Percentiles rank a stretch among this genome's conserved stretches.
phyloP scores from a whole-genome alignment of 1,139 yeast species.

The Nadsonia commutata region DNA sequence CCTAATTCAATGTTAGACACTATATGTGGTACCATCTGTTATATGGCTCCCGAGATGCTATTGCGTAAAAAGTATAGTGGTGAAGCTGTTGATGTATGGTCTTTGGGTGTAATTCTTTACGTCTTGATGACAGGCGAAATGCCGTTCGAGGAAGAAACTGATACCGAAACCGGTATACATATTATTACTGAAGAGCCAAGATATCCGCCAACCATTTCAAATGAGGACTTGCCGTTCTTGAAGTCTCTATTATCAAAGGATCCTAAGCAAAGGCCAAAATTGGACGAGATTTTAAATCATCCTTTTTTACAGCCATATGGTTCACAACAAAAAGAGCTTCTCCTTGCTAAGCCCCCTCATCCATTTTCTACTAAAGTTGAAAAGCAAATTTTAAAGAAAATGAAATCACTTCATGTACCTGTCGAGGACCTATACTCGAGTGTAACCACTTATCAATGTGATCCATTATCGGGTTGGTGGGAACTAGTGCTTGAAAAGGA shows the following conservation, averaged over 20 bases:
- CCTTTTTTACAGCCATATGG: constrained; percentile 46
- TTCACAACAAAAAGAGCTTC: constrained; percentile 26
- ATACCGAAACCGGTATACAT: constrained; percentile 40
- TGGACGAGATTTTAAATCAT: constrained; percentile 44
- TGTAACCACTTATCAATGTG: constrained; percentile 50
- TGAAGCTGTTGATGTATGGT: constrained; percentile 76
- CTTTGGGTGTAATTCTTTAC: constrained; percentile 83
- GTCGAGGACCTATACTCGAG: constrained; percentile 47
- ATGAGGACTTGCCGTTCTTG: constrained; percentile 36
- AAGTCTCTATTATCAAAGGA: constrained; percentile 46
- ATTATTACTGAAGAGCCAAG: constrained; percentile 55
- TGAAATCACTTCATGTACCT: constrained; percentile 55
- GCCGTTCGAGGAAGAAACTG: constrained; percentile 83
- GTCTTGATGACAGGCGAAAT: constrained; percentile 75
- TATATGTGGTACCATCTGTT: constrained; percentile 86
- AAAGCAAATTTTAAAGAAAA: constrained; percentile 44
- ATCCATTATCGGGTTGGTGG: constrained; percentile 76
- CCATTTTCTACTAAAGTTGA: constrained; percentile 51
- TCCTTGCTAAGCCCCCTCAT: constrained; percentile 24
- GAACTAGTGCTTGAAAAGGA: constrained; percentile 57
- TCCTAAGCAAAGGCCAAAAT: constrained; percentile 49
- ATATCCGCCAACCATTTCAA: constrained; percentile 21
- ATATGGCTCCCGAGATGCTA: constrained; percentile 92
- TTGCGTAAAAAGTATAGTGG: constrained; percentile 62
- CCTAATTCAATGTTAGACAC: constrained; percentile 53